Base-by-base conservation (phyloP, 352 stramenopile genomes). In the Phytophthora colocasiae region DNA sequence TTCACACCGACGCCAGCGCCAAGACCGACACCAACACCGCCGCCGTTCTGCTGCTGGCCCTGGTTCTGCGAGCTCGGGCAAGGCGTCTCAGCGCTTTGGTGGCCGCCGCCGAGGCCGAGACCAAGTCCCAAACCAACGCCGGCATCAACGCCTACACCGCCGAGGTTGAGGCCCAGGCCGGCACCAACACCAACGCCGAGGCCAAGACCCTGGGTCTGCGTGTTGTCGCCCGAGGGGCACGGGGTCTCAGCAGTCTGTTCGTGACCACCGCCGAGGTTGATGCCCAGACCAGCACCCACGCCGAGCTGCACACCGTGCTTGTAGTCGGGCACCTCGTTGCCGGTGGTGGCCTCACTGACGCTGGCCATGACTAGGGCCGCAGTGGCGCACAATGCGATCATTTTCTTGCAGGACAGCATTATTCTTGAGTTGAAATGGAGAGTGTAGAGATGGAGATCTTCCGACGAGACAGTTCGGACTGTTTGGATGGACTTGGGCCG, bases 321-420 rank as follows among this genome's bases (percentile, higher is more conserved):
- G 62, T 65, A 67, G 52, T 73, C 54, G 0, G 45, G 49, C 5
- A 47, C 19, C 2, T 68, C n/a, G 51, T 66, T 63, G 45, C 39
- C 34, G 12, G 40, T 31, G 6, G 52, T 69, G 10, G 63, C 58
- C 22, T 68, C 56, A 4, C 55, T 32, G 22, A 75, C 53, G 40
- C 45, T 72, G 56, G 67, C 61, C 51, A 75, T 58, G 51, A 75
- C 34, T 52, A 72, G 31, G 19, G 52, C 63, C 19, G 68, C 68
- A 2, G 68, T 75, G 1, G 68, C 68, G 56, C 68, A 75, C 34
- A 69, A 12, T 12, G 63, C 52, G 52, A 72, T 53, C 62, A 72
- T 66, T 43, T 75, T 75, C 27, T 68, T 64, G 68, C 62, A 72
- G 51, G 68, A 68, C 17, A 75, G 45, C 68, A 75, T 75, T 38